These are phyloP conservation scores for Fomitopsis betulina DNA, from an alignment of 1,284 basidiomycete species.

Conservation along the genomic window DNA sequence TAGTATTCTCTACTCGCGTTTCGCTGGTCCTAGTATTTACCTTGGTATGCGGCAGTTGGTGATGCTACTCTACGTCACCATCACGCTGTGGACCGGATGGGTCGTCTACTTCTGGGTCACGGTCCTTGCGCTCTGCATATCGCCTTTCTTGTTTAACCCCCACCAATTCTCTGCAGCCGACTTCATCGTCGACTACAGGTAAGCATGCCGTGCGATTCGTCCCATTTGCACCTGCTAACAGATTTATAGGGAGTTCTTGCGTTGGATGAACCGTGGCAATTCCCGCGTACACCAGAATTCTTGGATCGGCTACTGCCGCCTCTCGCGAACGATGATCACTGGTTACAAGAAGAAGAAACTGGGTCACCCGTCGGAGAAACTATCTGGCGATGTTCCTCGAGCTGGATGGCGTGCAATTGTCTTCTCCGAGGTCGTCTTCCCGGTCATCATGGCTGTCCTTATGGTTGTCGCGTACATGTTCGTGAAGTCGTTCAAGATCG, in stretches of 20 bases:
- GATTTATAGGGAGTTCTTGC: constrained; percentile 76
- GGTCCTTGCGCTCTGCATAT: constrained; percentile 81
- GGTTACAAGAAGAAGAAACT: constrained; percentile 97
- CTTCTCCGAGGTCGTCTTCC: constrained; percentile 85
- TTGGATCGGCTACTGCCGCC: constrained; percentile 95
- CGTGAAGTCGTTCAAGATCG: constrained; percentile 76
- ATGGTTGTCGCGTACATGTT: constrained; percentile 91
- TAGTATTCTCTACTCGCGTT: constrained; percentile 91
- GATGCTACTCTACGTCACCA: constrained; percentile 87
- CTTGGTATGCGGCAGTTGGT: constrained; percentile 89
- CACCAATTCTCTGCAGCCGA: constrained; percentile 95
- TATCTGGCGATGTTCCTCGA: constrained; percentile 88
- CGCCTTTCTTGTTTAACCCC: constrained; percentile 96
- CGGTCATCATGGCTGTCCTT: constrained; percentile 76
- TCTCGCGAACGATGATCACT: constrained; percentile 93
- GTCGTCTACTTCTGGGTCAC: constrained; percentile 96
- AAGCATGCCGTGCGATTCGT: constrained; percentile 18
- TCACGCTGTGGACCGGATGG: constrained; percentile 86
- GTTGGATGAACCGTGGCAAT: constrained; percentile 98
- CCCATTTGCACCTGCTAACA: constrained; percentile 8
- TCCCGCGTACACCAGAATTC: constrained; percentile 95
- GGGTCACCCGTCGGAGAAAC: constrained; percentile 91
- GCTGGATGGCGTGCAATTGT: constrained; percentile 88
- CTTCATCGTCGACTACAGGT: constrained; percentile 95
- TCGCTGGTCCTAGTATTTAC: constrained; percentile 95